phyloP scores from a whole-genome alignment of 2,329 filamentous ascomycete species.

The Fusarium keratoplasticum region DNA sequence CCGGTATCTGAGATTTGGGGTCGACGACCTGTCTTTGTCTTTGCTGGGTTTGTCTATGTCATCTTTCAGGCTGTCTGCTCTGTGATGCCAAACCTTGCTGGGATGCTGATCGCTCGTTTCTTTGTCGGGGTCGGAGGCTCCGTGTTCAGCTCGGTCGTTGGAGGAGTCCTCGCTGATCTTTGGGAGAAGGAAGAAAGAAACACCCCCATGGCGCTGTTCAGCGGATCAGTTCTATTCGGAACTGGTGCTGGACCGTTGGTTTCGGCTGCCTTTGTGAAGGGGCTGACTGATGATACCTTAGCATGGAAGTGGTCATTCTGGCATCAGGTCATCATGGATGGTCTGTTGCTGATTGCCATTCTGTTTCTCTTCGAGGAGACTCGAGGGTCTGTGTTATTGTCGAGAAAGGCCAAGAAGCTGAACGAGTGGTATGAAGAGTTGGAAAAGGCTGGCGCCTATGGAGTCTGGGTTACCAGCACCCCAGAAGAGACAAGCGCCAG shows the following conservation, averaged over 20 bases:
- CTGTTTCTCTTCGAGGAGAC: conserved; percentile 83
- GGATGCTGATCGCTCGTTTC: conserved; percentile 81
- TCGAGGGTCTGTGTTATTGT: conserved; percentile 81
- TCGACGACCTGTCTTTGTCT: conserved; percentile 83
- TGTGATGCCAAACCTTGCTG: conserved; percentile 74
- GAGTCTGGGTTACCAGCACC: conserved; percentile 53
- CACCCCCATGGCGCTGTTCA: conserved; percentile 90
- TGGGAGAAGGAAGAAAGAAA: conserved; percentile 84
- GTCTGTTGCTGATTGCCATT: conserved; percentile 69
- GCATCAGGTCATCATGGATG: conserved; percentile 80
- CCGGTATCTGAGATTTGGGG: conserved; percentile 92
- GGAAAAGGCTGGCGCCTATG: conserved; percentile 72
- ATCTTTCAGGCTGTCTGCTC: conserved; percentile 79
- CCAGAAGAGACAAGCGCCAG: conserved; percentile 17
- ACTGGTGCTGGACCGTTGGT: conserved; percentile 84
- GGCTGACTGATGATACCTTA: conserved; percentile 57
- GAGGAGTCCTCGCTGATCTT: conserved; percentile 90
- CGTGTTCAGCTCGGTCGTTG: conserved; percentile 88
- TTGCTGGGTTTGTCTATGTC: conserved; percentile 78
- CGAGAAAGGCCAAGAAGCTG: conserved; percentile 76
- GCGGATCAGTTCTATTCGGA: conserved; percentile 80
- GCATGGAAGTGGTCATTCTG: conserved; percentile 91
- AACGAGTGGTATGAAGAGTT: conserved; percentile 84
- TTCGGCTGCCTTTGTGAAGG: conserved; percentile 74
- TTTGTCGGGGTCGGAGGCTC: conserved; percentile 82